phyloP scores from a whole-genome alignment of 306 rosid genomes.

The Dalbergia cultrata region DNA sequence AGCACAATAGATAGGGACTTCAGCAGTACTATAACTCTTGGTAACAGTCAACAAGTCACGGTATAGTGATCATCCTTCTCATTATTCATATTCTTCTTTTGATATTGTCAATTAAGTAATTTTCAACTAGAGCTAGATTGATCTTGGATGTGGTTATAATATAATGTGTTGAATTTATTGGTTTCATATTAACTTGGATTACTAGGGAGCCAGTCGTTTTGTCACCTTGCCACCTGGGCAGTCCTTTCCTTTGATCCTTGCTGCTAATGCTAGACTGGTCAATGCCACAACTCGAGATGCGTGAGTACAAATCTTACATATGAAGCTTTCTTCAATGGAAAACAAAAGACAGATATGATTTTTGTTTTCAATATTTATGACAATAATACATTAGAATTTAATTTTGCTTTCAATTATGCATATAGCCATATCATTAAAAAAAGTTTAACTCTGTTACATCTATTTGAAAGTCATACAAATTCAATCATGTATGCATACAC shows the following conservation, averaged over 20 bases:
- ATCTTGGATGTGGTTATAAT: no score
- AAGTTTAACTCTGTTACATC: no score
- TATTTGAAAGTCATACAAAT: not conserved
- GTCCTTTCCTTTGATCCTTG: conserved; percentile 56
- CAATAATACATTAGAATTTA: no score
- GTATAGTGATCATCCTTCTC: not conserved
- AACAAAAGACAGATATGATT: not conserved
- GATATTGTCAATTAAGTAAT: not conserved
- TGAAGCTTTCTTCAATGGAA: not conserved
- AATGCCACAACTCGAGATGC: conserved; percentile 42
- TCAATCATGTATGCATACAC: not conserved
- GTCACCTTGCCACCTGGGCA: conserved; percentile 39
- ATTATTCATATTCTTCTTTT: not conserved
- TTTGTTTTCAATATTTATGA: no score
- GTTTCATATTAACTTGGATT: not conserved
- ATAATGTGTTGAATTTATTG: not conserved
- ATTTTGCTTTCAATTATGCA: no score
- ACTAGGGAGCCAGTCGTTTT: conserved; percentile 67
- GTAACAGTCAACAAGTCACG: conserved; percentile 33
- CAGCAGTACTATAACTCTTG: conserved; percentile 48
- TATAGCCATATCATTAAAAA: no score
- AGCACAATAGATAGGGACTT: conserved; percentile 64
- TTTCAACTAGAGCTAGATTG: no score
- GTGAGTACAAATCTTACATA: conserved; percentile 47
- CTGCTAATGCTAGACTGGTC: conserved; percentile 49